Evolutionary conservation across 768 basidiomycete genomes (phyloP).

Genomic region (Obba rivulosa): DNA sequence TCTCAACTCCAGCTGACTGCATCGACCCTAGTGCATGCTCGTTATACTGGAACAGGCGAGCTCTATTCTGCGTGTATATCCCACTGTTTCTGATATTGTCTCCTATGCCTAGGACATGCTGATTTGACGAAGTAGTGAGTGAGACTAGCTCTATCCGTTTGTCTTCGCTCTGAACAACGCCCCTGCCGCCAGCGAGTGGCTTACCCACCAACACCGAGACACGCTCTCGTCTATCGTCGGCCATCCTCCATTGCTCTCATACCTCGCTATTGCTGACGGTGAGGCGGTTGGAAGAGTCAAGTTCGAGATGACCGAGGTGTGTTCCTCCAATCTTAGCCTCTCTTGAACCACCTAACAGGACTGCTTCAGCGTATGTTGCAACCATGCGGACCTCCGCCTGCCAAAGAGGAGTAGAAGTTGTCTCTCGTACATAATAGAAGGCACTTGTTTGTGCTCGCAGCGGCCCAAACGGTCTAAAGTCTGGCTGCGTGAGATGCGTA

Average conservation of each 20-base stretch:
- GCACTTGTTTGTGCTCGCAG: too few species aligned
- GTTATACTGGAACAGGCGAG: slow-evolving; percentile 92
- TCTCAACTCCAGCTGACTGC: slow-evolving; percentile 7
- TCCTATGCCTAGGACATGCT: slow-evolving; percentile 76
- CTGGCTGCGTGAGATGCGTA: too few species aligned
- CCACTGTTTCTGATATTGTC: not conserved
- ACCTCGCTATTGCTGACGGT: slow-evolving; percentile 89
- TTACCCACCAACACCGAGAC: slow-evolving; percentile 96
- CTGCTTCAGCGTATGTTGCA: slow-evolving; percentile 86
- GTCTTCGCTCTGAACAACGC: slow-evolving; percentile 6
- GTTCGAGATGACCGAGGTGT: slow-evolving; percentile 95
- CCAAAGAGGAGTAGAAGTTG: slow-evolving; percentile 75
- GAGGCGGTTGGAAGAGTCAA: slow-evolving; percentile 84
- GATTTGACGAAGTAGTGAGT: slow-evolving; percentile 94
- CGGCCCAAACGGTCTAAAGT: too few species aligned
- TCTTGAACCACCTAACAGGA: not conserved
- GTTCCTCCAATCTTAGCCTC: slow-evolving; percentile 15
- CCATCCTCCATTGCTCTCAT: slow-evolving; percentile 81
- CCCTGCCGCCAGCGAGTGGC: slow-evolving; percentile 72
- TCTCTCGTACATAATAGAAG: not conserved
- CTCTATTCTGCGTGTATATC: slow-evolving; percentile 3
- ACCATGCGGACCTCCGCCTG: slow-evolving; percentile 88
- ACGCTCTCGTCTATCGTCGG: slow-evolving; percentile 91
- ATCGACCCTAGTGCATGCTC: slow-evolving; percentile 71
- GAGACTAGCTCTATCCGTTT: not conserved